phyloP scores from a whole-genome alignment of 2,329 filamentous ascomycete genomes.

The Venturiaceae sp. region DNA sequence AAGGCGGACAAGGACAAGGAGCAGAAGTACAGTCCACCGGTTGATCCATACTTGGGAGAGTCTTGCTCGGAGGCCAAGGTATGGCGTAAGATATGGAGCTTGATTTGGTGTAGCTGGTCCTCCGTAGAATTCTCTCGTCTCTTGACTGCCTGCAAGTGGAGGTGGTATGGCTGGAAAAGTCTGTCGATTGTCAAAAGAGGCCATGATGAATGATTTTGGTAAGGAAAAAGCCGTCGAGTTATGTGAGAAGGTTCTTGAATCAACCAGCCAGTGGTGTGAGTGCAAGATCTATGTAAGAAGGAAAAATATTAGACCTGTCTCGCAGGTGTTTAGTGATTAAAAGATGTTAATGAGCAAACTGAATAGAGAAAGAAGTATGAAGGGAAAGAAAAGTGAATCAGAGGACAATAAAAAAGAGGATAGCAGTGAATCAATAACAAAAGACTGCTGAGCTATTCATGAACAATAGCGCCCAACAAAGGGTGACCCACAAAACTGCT shows the following conservation, averaged over 20 bases:
- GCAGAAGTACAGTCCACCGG: conserved; percentile 83
- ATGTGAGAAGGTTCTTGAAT: background rate
- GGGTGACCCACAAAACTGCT: background rate
- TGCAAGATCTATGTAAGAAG: background rate
- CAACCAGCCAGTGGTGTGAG: background rate
- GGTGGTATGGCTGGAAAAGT: conserved; percentile 45
- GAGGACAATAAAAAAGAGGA: background rate
- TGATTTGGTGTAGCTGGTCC: conserved; percentile 51
- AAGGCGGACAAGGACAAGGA: conserved; percentile 75
- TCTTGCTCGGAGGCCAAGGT: conserved; percentile 73
- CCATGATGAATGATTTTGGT: conserved; percentile 25
- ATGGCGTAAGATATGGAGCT: conserved; percentile 61
- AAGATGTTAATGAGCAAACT: background rate
- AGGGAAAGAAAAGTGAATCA: background rate
- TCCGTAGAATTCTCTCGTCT: conserved; percentile 51
- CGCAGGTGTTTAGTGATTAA: conserved; percentile 3
- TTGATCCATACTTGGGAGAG: conserved; percentile 97
- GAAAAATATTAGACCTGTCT: background rate
- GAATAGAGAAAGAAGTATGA: background rate
- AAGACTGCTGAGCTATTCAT: background rate
- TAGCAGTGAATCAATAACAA: background rate
- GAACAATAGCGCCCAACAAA: background rate
- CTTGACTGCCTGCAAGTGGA: conserved; percentile 51
- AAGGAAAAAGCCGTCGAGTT: background rate
- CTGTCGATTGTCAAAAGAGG: conserved; percentile 43